Conservation (phyloP, 1,284 basidiomycete genomes). For the Ustilago cynodontis region DNA sequence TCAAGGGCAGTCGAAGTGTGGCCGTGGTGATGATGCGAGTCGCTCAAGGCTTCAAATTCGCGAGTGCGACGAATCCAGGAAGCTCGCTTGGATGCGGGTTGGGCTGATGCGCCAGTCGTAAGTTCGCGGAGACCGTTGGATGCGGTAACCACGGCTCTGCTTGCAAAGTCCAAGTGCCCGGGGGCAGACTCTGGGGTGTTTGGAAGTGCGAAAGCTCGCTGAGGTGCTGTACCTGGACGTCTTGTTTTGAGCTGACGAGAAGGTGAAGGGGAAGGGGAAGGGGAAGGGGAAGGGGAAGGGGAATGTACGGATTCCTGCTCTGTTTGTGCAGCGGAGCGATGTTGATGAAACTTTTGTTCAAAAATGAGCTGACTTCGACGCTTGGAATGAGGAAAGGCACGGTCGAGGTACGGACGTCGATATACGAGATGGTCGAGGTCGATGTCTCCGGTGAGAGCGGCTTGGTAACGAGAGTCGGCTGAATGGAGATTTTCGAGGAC, state of each 20-base stretch:
- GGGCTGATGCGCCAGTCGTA: slow-evolving; percentile 40
- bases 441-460: slow-evolving; percentile 33
- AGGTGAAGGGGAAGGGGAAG: slow-evolving; percentile 1
- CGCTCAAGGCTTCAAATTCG: slow-evolving; percentile 36
- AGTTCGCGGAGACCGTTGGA: slow-evolving; percentile 37
- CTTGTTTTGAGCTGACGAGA: slow-evolving; percentile 12
- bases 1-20: slow-evolving; percentile 11
- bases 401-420: slow-evolving; percentile 40
- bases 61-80: slow-evolving; percentile 38
- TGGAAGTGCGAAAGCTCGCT: slow-evolving; percentile 11
- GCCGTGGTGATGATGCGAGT: slow-evolving; percentile 33
- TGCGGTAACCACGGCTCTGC: slow-evolving; percentile 1
- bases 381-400: slow-evolving; percentile 25
- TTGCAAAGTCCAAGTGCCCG: slow-evolving; percentile 2
- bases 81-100: slow-evolving; percentile 44
- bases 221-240: slow-evolving; percentile 37
- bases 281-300: neutral
- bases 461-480: slow-evolving; percentile 16
- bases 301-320: neutral
- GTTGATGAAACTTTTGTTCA: slow-evolving; percentile 42
- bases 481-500: slow-evolving; percentile 13
- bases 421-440: slow-evolving; percentile 26
- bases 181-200: slow-evolving; percentile 29
- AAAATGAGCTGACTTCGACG: slow-evolving; percentile 51
- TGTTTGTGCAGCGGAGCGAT: slow-evolving; percentile 19